These are phyloP conservation scores for Colletotrichum sp. DNA, from an alignment of 2,329 filamentous ascomycete genomes.

Conservation along the genomic window DNA sequence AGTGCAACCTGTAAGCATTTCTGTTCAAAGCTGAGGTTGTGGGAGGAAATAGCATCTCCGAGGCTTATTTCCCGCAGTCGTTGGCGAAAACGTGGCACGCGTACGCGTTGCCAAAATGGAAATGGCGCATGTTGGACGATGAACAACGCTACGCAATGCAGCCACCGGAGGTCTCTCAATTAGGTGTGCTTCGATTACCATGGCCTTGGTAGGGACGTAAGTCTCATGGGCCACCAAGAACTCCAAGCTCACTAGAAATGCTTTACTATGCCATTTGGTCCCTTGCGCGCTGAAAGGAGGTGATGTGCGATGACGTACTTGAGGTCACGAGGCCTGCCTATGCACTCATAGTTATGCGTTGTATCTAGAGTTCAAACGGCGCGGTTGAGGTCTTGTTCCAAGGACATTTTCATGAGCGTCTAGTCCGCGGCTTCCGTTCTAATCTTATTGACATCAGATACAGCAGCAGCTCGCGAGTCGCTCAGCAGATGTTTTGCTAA, in stretches of 20 bases:
- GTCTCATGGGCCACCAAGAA: neutral
- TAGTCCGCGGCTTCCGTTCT: neutral
- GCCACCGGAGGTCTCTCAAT: neutral
- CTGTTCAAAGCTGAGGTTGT: neutral
- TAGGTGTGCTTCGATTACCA: neutral
- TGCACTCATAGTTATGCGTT: neutral
- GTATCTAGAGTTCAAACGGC: neutral
- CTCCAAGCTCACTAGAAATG: neutral
- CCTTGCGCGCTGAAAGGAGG: neutral
- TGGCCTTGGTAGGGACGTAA: neutral
- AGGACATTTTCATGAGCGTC: neutral
- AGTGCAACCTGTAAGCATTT: no score
- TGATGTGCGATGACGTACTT: neutral
- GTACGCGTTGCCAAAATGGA: neutral
- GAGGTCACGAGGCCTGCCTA: neutral
- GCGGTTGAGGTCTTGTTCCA: neutral
- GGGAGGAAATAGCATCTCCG: neutral
- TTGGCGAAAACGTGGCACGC: neutral
- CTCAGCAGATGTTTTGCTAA: neutral
- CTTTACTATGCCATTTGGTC: neutral
- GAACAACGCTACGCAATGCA: neutral
- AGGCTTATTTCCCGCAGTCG: neutral
- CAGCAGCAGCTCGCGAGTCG: neutral
- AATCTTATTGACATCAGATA: neutral
- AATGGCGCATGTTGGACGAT: neutral